phyloP scores from a whole-genome alignment of 495 filamentous ascomycete species.

The Aspergillus nanangensis region DNA sequence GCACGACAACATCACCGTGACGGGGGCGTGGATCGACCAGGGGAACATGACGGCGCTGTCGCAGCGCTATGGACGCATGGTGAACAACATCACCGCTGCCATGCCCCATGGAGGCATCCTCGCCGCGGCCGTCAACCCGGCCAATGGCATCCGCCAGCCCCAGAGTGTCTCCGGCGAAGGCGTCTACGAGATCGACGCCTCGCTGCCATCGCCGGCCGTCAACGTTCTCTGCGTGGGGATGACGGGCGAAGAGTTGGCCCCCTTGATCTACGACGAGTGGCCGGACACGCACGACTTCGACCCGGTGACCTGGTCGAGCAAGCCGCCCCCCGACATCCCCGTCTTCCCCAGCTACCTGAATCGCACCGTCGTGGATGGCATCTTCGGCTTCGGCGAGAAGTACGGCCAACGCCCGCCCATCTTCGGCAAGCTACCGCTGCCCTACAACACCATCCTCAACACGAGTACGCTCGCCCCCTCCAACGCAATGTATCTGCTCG shows the following conservation, averaged over 20 bases:
- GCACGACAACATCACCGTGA: slow-evolving; percentile 62
- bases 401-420: slow-evolving; percentile 52
- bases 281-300: slow-evolving; percentile 38
- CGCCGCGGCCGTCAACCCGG: slow-evolving; percentile 49
- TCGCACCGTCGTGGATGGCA: slow-evolving; percentile 58
- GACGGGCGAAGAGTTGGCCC: slow-evolving; percentile 49
- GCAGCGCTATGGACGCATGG: slow-evolving; percentile 38
- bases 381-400: slow-evolving; percentile 59
- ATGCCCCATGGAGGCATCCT: slow-evolving; percentile 69
- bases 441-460: slow-evolving; percentile 65
- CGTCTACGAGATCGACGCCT: slow-evolving; percentile 59
- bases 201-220: slow-evolving; percentile 58
- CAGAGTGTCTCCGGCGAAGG: slow-evolving; percentile 59
- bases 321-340: slow-evolving; percentile 17
- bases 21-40: slow-evolving; percentile 54
- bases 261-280: slow-evolving; percentile 59
- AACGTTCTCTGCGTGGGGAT: slow-evolving; percentile 69
- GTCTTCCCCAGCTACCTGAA: slow-evolving; percentile 40
- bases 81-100: slow-evolving; percentile 71
- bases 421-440: slow-evolving; percentile 56
- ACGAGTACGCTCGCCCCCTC: slow-evolving; percentile 30
- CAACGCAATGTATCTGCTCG: slow-evolving; percentile 60
- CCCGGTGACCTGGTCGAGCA: slow-evolving; percentile 21
- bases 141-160: slow-evolving; percentile 64
- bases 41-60: slow-evolving; percentile 44